Conservation (phyloP, 257 asterid genomes). For the Gentiana macrophylla region DNA sequence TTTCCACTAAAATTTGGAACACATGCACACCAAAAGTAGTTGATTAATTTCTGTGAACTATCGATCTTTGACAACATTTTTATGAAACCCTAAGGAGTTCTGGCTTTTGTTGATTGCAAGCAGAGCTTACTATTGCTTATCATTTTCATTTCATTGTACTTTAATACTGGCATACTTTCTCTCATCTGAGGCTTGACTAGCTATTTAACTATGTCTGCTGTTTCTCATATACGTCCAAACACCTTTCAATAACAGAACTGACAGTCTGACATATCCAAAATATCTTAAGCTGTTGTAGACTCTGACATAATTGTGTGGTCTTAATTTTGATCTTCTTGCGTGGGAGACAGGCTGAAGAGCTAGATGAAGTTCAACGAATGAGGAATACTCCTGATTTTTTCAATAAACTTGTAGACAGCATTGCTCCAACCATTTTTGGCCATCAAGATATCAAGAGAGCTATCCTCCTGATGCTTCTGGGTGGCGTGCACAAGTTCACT, state of each 20-base stretch:
- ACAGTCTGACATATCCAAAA: constrained; percentile 2
- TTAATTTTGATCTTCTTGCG: constrained; percentile 3
- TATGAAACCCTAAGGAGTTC: no score
- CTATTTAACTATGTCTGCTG: no score
- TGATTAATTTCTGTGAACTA: no score
- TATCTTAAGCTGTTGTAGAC: constrained; percentile 3
- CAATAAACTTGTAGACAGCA: constrained; percentile 90
- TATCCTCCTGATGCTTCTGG: constrained; percentile 90
- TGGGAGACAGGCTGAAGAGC: constrained; percentile 55
- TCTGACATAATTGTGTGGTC: no score
- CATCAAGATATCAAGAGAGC: constrained; percentile 98
- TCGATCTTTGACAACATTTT: no score
- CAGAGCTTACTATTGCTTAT: no score
- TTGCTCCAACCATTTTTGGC: constrained; percentile 86
- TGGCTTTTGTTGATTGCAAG: no score
- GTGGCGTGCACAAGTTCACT: constrained; percentile 90
- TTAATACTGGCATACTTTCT: no score
- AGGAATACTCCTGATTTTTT: constrained; percentile 79
- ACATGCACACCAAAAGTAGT: no score
- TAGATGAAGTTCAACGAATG: constrained; percentile 58
- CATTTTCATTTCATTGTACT: no score
- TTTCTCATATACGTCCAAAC: background rate
- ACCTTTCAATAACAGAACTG: background rate
- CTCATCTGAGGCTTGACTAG: no score
- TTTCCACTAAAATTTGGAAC: no score